A percentile compares a stretch with the other conserved stretches of the same genome.
These are phyloP conservation scores for Porogramme epimiltina DNA, from an alignment of 1,284 basidiomycete species.

Conservation along the genomic window DNA sequence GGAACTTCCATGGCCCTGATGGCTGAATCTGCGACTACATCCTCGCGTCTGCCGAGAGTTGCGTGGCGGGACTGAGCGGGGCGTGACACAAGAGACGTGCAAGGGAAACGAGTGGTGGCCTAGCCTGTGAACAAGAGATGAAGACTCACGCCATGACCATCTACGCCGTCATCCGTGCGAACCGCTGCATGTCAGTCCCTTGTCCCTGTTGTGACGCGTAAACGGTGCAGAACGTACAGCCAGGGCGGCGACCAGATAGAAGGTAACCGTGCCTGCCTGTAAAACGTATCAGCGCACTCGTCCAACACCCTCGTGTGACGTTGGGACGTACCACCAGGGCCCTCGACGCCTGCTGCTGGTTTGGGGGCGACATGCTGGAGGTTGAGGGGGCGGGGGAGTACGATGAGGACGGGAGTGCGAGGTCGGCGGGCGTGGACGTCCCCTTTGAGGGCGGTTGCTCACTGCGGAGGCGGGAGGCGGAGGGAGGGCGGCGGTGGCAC, in stretches of 20 bases:
- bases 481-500: neutral
- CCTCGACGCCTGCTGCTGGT: slow-evolving; percentile 23
- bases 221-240: slow-evolving; percentile 55
- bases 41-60: too few relatives aligned
- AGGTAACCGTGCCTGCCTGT: slow-evolving; percentile 67
- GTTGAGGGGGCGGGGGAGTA: slow-evolving; percentile 3
- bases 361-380: slow-evolving; percentile 6
- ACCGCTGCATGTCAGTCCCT: slow-evolving; percentile 19
- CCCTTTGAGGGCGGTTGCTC: slow-evolving; percentile 2
- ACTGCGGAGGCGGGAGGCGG: neutral
- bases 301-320: neutral
- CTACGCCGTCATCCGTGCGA: slow-evolving; percentile 35
- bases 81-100: too few relatives aligned
- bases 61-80: too few relatives aligned
- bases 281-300: neutral
- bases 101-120: too few relatives aligned
- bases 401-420: neutral
- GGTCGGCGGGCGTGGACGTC: neutral
- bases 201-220: neutral
- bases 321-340: slow-evolving; percentile 22
- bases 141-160: slow-evolving; percentile 74
- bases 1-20: too few relatives aligned
- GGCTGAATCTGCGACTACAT: too few relatives aligned
- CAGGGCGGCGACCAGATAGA: slow-evolving; percentile 82
- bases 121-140: neutral